Evolutionary conservation across 306 rosid genomes (phyloP), one percentile per base, ranked within the genome.

Genomic region (Clitoria ternatea): DNA sequence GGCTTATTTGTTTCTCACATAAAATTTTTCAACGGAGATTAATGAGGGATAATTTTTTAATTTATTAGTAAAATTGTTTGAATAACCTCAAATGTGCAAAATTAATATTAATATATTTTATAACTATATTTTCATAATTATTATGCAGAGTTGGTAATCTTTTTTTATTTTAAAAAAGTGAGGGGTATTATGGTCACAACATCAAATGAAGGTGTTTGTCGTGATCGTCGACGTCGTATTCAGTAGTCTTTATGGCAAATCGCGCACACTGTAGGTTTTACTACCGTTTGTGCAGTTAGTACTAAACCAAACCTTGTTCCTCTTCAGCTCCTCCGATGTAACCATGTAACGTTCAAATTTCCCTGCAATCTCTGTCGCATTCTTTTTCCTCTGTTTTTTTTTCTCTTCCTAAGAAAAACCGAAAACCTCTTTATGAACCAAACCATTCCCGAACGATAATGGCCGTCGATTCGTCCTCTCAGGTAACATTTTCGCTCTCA

Each of bases 401-500:
- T 1, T 19, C 5, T 36, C 30, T 6, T 33, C 52, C 66, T 29
- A n/a, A 19, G 5, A 37, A 55, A 6, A 2, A 39, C 44, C 18
- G 1, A 35, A 45, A 57, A 20, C 52, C 76, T 69, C 23, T 64
- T 20, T 55, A 30, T 35, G 77, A 66, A 54, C 42, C 14, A 10
- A 15, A 14, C 42, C 75, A 54, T 57, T 35, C 74, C 27, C 29
- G 32, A 3, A 53, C 55, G 53, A 23, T 75, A 71, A 85, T 83
- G 92, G 80, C 88, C 1, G 50, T 75, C 7, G 70, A 77, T 80
- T 72, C 71, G 45, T 77, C 78, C 18, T 63, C 12, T 3, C 83
- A 83, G 87, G 95, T 88, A 81, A 62, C 70, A 39, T 47, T 67
- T n/a, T n/a, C n/a, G n/a, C n/a, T n/a, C n/a, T n/a, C n/a, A n/a